Evolutionary conservation across 2,329 filamentous ascomycete species (phyloP).

Genomic region (Colletotrichum brevisporum): DNA sequence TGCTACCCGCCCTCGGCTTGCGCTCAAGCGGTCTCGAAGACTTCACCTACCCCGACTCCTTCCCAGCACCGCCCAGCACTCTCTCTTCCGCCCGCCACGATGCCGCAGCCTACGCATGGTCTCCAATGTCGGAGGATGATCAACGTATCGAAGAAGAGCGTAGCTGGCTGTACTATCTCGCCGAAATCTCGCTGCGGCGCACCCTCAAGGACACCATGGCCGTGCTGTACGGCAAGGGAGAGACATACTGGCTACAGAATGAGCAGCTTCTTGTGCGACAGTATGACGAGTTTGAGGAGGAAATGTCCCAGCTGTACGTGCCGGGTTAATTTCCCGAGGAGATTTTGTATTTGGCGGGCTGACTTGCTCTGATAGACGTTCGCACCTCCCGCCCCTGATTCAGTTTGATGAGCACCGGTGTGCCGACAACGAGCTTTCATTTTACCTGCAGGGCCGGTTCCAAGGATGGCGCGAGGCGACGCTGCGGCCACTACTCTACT

Average conservation of each 20-base stretch:
- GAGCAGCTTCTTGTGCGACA: constrained; percentile 26
- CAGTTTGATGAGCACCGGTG: constrained; percentile 28
- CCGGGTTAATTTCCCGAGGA: too few species aligned
- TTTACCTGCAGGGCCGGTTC: constrained; percentile 36
- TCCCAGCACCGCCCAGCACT: constrained; percentile 39
- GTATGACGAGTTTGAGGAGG: constrained; percentile 38
- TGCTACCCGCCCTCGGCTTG: constrained; percentile 2
- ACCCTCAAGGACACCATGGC: constrained; percentile 41
- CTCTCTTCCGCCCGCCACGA: background rate
- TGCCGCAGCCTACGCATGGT: constrained; percentile 4
- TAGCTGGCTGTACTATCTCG: constrained; percentile 66
- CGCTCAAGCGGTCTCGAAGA: constrained; percentile 39
- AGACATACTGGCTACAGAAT: constrained; percentile 30
- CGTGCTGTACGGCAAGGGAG: constrained; percentile 28
- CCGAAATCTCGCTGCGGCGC: constrained; percentile 65
- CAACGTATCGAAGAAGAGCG: constrained; percentile 55
- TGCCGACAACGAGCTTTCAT: constrained; percentile 39
- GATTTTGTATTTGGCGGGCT: background rate
- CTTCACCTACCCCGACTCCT: constrained; percentile 42
- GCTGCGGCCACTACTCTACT: constrained; percentile 39
- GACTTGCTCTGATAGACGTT: constrained; percentile 26
- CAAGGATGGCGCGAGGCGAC: constrained; percentile 39
- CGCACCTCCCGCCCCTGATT: constrained; percentile 36
- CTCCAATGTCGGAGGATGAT: constrained; percentile 13
- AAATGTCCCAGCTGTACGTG: constrained; percentile 31